These are phyloP conservation scores for Candolleomyces aberdarensis DNA, from an alignment of 768 basidiomycete species.

Conservation along the genomic window DNA sequence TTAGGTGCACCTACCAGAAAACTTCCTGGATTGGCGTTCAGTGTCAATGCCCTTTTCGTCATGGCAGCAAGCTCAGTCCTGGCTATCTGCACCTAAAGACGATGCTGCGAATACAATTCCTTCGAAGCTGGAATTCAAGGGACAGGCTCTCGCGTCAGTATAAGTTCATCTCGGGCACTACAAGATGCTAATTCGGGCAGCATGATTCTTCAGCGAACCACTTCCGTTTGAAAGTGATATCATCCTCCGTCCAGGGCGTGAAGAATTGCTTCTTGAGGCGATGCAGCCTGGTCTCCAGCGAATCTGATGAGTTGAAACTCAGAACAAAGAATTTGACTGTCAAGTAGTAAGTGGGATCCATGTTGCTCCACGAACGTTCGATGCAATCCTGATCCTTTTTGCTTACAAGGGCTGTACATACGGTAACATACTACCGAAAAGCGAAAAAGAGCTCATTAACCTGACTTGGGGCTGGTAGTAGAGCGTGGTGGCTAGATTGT, in stretches of 20 bases:
- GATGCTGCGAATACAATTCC: conserved; percentile 1
- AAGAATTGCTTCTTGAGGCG: too few relatives aligned
- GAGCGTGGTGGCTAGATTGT: too few relatives aligned
- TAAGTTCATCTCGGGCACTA: too few relatives aligned
- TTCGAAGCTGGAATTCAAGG: neutral
- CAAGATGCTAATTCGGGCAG: too few relatives aligned
- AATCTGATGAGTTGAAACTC: too few relatives aligned
- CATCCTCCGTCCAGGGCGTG: neutral
- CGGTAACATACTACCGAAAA: too few relatives aligned
- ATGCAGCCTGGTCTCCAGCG: too few relatives aligned
- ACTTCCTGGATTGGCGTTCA: conserved; percentile 43
- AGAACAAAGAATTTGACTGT: too few relatives aligned
- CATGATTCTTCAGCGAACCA: neutral
- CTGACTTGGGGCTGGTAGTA: too few relatives aligned
- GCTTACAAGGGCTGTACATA: neutral
- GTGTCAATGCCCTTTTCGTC: conserved; percentile 36
- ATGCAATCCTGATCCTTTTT: neutral
- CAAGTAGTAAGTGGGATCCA: too few relatives aligned
- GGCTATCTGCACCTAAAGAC: conserved; percentile 11
- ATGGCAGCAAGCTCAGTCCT: conserved; percentile 17
- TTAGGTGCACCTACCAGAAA: conserved; percentile 10
- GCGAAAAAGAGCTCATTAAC: too few relatives aligned
- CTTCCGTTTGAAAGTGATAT: neutral
- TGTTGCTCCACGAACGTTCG: too few relatives aligned
- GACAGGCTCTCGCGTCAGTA: neutral